Evolutionary conservation across 2,329 filamentous ascomycete species (phyloP), one percentile per base, ranked within the genome.

Genomic region (Geosmithia flava): DNA sequence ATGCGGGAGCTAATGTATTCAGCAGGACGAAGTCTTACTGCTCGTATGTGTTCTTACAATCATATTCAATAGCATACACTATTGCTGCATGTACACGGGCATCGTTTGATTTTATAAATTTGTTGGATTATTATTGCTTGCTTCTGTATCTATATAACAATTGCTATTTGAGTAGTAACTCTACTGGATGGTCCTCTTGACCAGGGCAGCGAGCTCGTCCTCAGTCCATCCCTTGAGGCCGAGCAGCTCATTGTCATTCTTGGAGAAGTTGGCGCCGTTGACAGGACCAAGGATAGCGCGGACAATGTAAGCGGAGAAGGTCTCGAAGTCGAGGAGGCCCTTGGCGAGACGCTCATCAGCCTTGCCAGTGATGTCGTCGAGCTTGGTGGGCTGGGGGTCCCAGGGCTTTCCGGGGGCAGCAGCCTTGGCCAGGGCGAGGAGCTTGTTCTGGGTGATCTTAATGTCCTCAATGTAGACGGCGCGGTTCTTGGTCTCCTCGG

Each of bases 401-500:
- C 71, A 82, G 2, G 54, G 44, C 54, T 73, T 71, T 20, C 60
- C 55, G 0, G 69, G 70, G 2, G 70, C 72, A 2, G 64, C 60
- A 48, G 71, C 64, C 61, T 81, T 74, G 1, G 75, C 66, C 1
- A 68, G 58, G 0, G 59, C 66, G 1, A 75, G 51, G 1, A 76
- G 50, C 50, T 64, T 59, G 47, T 67, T 69, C 57, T 78, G 75
- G 0, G 70, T 68, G 16, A 68, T 59, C 4, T 64, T 59, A 10
- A 67, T 59, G 23, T 70, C 67, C 7, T 71, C 58, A n/a, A 76
- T 59, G 50, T 65, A 67, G 2, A 81, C 63, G 2, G 57, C 49
- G 3, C 68, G 63, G 56, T 82, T 80, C 58, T 68, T 69, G 0
- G 77, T 80, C 56, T 75, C 69, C 2, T 72, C 67, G 0, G 66